These are phyloP conservation scores for Nothophaeocryptopus gaeumannii DNA, from an alignment of 2,329 filamentous ascomycete species.

Conservation along the genomic window DNA sequence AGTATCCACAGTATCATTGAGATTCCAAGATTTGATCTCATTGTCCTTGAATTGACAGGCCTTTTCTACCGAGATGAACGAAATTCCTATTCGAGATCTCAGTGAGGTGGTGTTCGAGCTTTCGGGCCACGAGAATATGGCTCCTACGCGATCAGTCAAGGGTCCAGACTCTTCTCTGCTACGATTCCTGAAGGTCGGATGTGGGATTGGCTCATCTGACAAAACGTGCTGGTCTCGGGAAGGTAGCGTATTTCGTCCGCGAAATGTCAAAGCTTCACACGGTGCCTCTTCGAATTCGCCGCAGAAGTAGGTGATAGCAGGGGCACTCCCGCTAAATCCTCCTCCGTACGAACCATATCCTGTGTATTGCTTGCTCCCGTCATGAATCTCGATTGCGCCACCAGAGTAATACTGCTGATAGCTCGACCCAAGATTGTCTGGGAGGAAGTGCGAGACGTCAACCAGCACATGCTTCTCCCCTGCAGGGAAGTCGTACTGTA, in stretches of 20 bases:
- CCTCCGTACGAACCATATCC: slow-evolving; percentile 61
- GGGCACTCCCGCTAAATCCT: slow-evolving; percentile 59
- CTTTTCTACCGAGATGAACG: slow-evolving; percentile 61
- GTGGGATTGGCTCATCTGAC: slow-evolving; percentile 26
- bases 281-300: slow-evolving; percentile 55
- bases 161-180: slow-evolving; percentile 27
- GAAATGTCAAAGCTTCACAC: slow-evolving; percentile 34
- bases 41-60: slow-evolving; percentile 59
- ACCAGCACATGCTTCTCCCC: slow-evolving; percentile 53
- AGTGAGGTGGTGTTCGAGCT: slow-evolving; percentile 37
- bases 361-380: slow-evolving; percentile 51
- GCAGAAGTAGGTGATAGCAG: slow-evolving; percentile 62
- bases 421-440: slow-evolving; percentile 46
- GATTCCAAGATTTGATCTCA: slow-evolving; percentile 51
- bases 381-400: slow-evolving; percentile 55
- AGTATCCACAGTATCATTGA: slow-evolving; percentile 31
- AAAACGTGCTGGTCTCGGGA: slow-evolving; percentile 23
- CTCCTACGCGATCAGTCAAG: slow-evolving; percentile 49
- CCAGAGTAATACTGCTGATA: slow-evolving; percentile 57
- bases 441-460: slow-evolving; percentile 62
- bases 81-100: slow-evolving; percentile 61
- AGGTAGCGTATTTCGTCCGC: slow-evolving; percentile 31
- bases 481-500: slow-evolving; percentile 58
- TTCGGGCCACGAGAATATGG: slow-evolving; percentile 49
- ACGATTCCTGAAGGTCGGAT: slow-evolving; percentile 40